Evolutionary conservation across 306 rosid species (phyloP), one percentile per base, ranked within the genome.

Genomic region (Gastrolobium villosum): DNA sequence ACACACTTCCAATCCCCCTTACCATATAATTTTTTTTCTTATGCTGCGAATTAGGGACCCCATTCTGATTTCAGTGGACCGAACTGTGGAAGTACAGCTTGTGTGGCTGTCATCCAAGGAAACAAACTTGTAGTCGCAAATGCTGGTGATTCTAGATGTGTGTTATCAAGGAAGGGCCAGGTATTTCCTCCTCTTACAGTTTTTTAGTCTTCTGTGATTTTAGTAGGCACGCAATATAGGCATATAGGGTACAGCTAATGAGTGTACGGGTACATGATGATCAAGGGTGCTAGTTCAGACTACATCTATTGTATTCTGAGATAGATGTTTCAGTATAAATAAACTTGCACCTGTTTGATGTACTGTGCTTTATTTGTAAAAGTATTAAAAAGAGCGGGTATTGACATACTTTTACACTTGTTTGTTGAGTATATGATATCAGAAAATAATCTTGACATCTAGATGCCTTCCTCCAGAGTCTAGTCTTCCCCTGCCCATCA

Each of bases 121-220:
- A 93, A 83, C 50, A 90, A 79, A 82, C 90, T 95, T 75, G 36
- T 95, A 72, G 98, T 95, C 20, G 98, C 97, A 56, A 95, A 95
- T 88, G 99, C 99, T 45, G 99, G 99, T 76, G 98, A 95, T 86
- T 95, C 99, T 53, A 95, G 98, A 65, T 95, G 97, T 60, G 94
- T 95, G 8, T 50, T 95, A 79, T 95, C 98, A 48, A 83, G 97
- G 84, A 90, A 89, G 81, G 99, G 98, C 66, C 93, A 95, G 99
- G 99, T 95, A 90, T 71, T 59, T 44, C 62, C 62, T 52, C 37
- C 37, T 52, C 14, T 70, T 70, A 35, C 59, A 32, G 52, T 75
- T 59, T 68, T 45, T 34, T 30, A 39, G 32, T 68, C 46, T 31
- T 75, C 55, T 35, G 30, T 11, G 70, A 31, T 50, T 63, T 54